phyloP scores from a whole-genome alignment of 2,329 filamentous ascomycete genomes.

The Exophiala calicioides region DNA sequence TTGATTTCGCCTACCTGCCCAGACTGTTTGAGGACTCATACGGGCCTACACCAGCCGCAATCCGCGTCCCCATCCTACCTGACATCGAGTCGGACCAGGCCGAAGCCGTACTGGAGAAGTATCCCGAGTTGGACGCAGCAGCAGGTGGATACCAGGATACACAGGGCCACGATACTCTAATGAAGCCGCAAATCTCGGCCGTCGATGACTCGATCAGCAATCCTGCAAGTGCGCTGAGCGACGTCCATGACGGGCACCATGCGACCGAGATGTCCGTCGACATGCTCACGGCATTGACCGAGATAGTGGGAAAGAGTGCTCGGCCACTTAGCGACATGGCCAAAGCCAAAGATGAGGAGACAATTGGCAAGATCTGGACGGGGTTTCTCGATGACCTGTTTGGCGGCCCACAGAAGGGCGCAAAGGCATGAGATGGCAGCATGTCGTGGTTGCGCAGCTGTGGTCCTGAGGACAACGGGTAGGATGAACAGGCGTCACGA shows the following conservation, averaged over 20 bases:
- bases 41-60: conserved; percentile 36
- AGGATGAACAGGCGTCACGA: no score
- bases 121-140: conserved; percentile 30
- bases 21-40: conserved; percentile 43
- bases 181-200: conserved; percentile 60
- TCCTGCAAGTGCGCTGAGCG: conserved; percentile 57
- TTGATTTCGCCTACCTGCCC: conserved; percentile 65
- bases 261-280: conserved; percentile 53
- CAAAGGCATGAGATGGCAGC: no score
- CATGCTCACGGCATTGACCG: conserved; percentile 55
- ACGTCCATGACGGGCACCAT: conserved; percentile 59
- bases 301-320: conserved; percentile 46
- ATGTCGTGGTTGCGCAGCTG: no score
- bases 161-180: conserved; percentile 38
- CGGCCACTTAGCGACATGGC: conserved; percentile 39
- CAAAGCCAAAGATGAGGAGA: conserved; percentile 44
- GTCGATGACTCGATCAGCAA: conserved; percentile 34
- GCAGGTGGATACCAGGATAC: conserved; percentile 33
- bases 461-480: no score
- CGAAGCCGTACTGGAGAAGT: conserved; percentile 28
- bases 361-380: conserved; percentile 47
- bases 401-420: conserved; percentile 39
- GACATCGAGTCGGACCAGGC: conserved; percentile 38
- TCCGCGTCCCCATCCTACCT: conserved; percentile 55
- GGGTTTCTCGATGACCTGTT: conserved; percentile 54